Evolutionary conservation across 2,329 filamentous ascomycete species (phyloP).

Genomic region (Paradendryphiella salina): DNA sequence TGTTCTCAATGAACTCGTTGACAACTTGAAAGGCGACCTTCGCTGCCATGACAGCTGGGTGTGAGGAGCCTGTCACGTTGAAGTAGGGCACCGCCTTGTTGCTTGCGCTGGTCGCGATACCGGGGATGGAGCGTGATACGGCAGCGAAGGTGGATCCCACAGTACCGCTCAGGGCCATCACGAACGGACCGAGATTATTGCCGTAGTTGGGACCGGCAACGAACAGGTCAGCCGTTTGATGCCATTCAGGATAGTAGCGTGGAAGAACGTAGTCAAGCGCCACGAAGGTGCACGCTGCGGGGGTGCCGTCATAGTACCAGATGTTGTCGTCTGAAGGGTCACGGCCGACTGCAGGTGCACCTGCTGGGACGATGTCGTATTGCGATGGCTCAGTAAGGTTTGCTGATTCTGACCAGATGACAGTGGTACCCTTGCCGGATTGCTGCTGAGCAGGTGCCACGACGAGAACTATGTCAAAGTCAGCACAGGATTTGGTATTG

Average conservation of each 20-base stretch:
- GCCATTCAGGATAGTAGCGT: constrained; percentile 42
- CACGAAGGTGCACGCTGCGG: constrained; percentile 60
- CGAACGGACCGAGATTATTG: constrained; percentile 58
- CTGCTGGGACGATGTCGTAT: constrained; percentile 53
- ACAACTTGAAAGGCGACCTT: constrained; percentile 52
- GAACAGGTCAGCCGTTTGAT: constrained; percentile 58
- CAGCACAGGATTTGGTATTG: background rate
- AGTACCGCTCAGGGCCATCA: constrained; percentile 37
- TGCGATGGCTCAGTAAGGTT: constrained; percentile 51
- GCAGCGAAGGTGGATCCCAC: constrained; percentile 57
- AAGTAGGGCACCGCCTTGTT: constrained; percentile 51
- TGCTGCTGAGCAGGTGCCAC: constrained; percentile 51
- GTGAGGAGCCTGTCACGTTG: constrained; percentile 49
- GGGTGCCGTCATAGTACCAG: constrained; percentile 65
- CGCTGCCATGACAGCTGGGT: constrained; percentile 53
- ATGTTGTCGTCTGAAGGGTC: constrained; percentile 59
- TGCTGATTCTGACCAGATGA: constrained; percentile 50
- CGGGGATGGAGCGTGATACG: constrained; percentile 55
- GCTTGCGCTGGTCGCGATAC: constrained; percentile 54
- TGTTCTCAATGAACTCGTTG: constrained; percentile 50
- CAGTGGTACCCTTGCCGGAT: constrained; percentile 52
- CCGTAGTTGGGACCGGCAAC: constrained; percentile 62
- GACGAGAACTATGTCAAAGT: constrained; percentile 42
- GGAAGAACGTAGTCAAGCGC: constrained; percentile 61
- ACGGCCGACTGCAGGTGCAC: constrained; percentile 54